These are phyloP conservation scores for Diaporthe caulivora DNA, from an alignment of 2,329 filamentous ascomycete species.

Conservation along the genomic window DNA sequence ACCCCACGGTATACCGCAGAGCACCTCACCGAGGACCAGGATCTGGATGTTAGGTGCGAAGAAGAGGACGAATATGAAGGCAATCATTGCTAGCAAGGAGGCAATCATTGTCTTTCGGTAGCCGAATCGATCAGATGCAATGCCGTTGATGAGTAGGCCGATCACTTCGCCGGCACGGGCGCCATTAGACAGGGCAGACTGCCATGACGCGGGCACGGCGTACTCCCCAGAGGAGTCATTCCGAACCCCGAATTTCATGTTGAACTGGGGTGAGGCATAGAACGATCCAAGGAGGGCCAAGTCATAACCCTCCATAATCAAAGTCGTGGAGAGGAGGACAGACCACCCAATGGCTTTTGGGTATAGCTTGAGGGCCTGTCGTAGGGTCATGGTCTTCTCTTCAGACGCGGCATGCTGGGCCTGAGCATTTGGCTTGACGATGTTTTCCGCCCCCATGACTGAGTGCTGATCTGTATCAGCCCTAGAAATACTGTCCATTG, in stretches of 20 bases:
- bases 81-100: conserved; percentile 65
- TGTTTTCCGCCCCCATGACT: neutral
- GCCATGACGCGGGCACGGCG: conserved; percentile 52
- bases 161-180: conserved; percentile 74
- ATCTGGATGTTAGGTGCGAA: conserved; percentile 71
- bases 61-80: conserved; percentile 74
- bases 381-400: conserved; percentile 77
- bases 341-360: conserved; percentile 92
- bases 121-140: conserved; percentile 74
- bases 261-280: conserved; percentile 53
- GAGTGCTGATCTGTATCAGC: neutral
- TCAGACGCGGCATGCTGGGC: conserved; percentile 43
- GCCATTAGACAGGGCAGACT: conserved; percentile 55
- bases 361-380: conserved; percentile 84
- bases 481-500: neutral
- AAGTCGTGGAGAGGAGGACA: conserved; percentile 88
- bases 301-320: conserved; percentile 93
- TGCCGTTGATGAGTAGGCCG: conserved; percentile 75
- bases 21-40: conserved; percentile 71
- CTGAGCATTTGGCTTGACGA: conserved; percentile 2
- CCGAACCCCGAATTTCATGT: conserved; percentile 44
- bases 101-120: conserved; percentile 76
- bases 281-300: conserved; percentile 86
- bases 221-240: conserved; percentile 41
- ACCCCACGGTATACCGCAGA: conserved; percentile 73